Percentiles rank a stretch among this genome's conserved stretches.
phyloP scores from a whole-genome alignment of 2,329 filamentous ascomycete genomes.

The Albophoma yamanashiensis region DNA sequence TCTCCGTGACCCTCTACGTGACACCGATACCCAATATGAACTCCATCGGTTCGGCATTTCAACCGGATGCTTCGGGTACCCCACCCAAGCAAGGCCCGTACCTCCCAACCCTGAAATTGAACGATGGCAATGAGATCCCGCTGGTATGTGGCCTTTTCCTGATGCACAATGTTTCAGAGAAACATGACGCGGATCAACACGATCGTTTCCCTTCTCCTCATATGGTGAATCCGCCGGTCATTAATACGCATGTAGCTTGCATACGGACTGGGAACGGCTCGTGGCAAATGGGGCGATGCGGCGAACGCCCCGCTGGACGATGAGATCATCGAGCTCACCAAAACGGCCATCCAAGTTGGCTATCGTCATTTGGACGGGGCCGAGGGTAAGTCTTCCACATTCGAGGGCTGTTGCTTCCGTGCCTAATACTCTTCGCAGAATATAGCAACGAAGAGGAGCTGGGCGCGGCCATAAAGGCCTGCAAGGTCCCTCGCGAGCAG shows the following conservation, averaged over 20 bases:
- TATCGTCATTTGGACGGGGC: slow-evolving; percentile 68
- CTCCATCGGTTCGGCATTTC: slow-evolving; percentile 27
- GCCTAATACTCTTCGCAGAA: slow-evolving; percentile 21
- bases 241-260: slow-evolving; percentile 36
- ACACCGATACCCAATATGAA: slow-evolving; percentile 22
- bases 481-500: slow-evolving; percentile 51
- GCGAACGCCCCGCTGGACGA: slow-evolving; percentile 41
- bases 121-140: slow-evolving; percentile 64
- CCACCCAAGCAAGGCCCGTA: slow-evolving; percentile 28
- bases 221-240: too few species aligned
- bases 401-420: neutral
- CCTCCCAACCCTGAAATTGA: slow-evolving; percentile 55
- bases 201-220: too few species aligned
- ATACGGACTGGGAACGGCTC: slow-evolving; percentile 63
- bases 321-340: slow-evolving; percentile 35
- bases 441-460: slow-evolving; percentile 61
- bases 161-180: neutral
- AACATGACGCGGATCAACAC: neutral
- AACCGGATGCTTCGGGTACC: slow-evolving; percentile 26
- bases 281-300: slow-evolving; percentile 31
- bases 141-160: slow-evolving; percentile 34
- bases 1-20: neutral
- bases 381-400: slow-evolving; percentile 37
- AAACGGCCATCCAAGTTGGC: slow-evolving; percentile 56
- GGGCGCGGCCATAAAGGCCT: slow-evolving; percentile 58